Base-by-base conservation (phyloP, 208 protist species). In the Leishmania amazonensis region DNA sequence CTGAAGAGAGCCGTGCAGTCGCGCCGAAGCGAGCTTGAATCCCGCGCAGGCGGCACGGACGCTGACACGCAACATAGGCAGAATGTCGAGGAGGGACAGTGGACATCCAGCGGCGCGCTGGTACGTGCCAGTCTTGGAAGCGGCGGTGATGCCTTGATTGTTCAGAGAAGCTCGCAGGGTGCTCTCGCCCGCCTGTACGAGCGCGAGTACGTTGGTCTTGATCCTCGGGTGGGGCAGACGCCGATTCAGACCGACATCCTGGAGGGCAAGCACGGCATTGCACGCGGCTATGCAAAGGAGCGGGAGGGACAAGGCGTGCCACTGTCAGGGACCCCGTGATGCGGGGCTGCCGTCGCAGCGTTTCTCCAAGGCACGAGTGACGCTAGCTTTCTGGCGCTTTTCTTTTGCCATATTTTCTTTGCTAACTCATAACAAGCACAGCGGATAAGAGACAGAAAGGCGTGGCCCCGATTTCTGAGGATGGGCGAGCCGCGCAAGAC, bases 221-320 rank as follows among this genome's bases (percentile, higher is more conserved):
- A 97, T 21, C 89, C 93, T 9, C 82, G 85, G 54, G 67, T 91
- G 21, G 94, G 93, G 6, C 85, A 96, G 84, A 97, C 94, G 7
- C 87, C 87, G 3, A 86, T 98, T 76, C 95, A 98, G 86, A 65
- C 47, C n/a, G 84, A 83, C 60, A 80, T 97, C 8, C 49, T 88
- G 68, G 80, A 96, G 28, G 95, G 95, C 40, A 88, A 88, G 15
- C 88, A 94, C 78, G 95, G 95, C 58, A 97, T 98, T 72, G 95
- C 95, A 0, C 81, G 88, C 28, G 93, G 92, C 19, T 98, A 98
- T 80, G 84, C 87, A 45, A 83, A 87, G 17, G 93, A 95, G 79
- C 80, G 85, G 4, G 81, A 85, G 51, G 70, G 47, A 47, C 85
- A 88, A 53, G 68, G 79, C 21, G 76, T 45, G 2, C 72, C 51